Evolutionary conservation across 768 basidiomycete genomes (phyloP).

Genomic region (Dendrothele bispora): DNA sequence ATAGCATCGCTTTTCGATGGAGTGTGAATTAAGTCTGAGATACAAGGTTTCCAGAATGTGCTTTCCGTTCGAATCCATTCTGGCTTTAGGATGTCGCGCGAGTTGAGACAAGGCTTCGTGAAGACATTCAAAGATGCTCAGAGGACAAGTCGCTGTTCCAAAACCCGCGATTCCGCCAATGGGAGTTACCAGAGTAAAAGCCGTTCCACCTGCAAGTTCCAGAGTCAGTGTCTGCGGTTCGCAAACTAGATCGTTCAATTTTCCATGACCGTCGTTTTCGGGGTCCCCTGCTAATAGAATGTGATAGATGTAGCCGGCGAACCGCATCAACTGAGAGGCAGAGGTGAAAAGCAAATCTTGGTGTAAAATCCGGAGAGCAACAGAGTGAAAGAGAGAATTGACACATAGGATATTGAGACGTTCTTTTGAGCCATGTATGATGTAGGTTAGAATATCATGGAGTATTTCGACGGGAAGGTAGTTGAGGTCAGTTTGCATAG

Average conservation of each 20-base stretch:
- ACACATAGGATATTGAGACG: constrained; percentile 18
- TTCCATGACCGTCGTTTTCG: constrained; percentile 4
- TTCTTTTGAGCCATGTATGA: not conserved
- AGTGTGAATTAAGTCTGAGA: constrained; percentile 41
- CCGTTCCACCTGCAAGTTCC: constrained; percentile 28
- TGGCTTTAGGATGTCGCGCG: constrained; percentile 14
- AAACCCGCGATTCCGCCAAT: no score
- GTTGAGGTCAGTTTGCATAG: no score
- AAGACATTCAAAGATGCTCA: constrained; percentile 25
- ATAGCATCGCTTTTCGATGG: constrained; percentile 25
- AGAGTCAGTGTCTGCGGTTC: constrained; percentile 26
- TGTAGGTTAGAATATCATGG: not conserved
- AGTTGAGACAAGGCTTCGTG: constrained; percentile 20
- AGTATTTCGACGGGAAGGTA: constrained; percentile 6
- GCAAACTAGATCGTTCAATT: constrained; percentile 13
- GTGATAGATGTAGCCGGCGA: constrained; percentile 12
- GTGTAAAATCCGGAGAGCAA: constrained; percentile 23
- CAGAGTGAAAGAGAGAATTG: constrained; percentile 15
- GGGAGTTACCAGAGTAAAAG: no score
- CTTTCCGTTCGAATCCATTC: constrained; percentile 1
- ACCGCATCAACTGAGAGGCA: constrained; percentile 15
- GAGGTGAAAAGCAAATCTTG: constrained; percentile 24
- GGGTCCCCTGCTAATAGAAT: not conserved
- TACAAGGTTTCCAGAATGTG: constrained; percentile 26
- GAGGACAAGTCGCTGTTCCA: no score